Evolutionary conservation across 495 filamentous ascomycete genomes (phyloP), one percentile per base, ranked within the genome.

Genomic region (Aspergillus sclerotiicarbonarius): DNA sequence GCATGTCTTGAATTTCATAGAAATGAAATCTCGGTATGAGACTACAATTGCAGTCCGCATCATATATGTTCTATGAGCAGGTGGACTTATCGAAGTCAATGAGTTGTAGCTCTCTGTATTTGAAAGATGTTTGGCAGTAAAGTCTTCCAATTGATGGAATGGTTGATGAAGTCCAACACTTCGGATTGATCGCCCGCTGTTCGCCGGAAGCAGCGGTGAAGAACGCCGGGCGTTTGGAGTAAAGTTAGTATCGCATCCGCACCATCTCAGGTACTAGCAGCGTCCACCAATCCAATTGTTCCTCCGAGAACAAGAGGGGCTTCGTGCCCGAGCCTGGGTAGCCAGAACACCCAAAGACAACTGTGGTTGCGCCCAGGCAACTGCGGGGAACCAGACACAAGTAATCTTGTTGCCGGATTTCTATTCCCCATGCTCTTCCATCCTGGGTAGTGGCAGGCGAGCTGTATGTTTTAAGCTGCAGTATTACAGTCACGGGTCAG

Each of bases 181-280:
- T 15, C 3, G 6, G 8, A 12, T 12, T 15, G 13, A 41, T 15
- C 7, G n/a, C 9, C 10, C 9, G 9, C 35, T 12, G 9, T 37
- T 12, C 13, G 18, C 15, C 25, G 46, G 25, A 50, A 50, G 18
- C 47, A 50, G 47, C 47, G 47, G 47, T 50, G 47, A 50, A 31
- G 19, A 16, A 13, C 16, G 25, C 15, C 15, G 15, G 25, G 47
- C 25, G 25, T 33, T 50, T 16, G 37, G 3, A 6, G 37, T 13
- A 41, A 41, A 13, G 8, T 41, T 41, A 41, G 37, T 2, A 6
- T 41, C n/a, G 37, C 37, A 41, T n/a, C 15, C 25, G 25, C 12
- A 41, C 37, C 37, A 1, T 41, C 15, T 41, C 37, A 41, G 37
- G 37, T 41, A 41, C 37, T 41, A 6, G 37, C 37, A 6, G 37